Base-by-base conservation (phyloP, 805 yeast genomes). In the Wickerhamomyces bisporus region DNA sequence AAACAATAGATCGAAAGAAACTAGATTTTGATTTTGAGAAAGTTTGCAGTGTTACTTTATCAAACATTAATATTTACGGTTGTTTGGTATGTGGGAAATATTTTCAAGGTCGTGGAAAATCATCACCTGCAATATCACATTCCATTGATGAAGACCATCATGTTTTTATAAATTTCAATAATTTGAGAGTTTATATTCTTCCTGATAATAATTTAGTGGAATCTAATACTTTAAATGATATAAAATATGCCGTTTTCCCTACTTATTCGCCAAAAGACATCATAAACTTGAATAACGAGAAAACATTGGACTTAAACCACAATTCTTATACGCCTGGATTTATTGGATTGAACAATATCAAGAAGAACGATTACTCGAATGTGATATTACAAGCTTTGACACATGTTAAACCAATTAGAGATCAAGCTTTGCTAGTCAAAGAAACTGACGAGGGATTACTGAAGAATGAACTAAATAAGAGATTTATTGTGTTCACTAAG, bases 81-180 rank as follows among this genome's bases (percentile, higher is more conserved):
- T 86, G 95, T 52, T 60, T 86, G 16, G 70, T 70, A 0, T 86
- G 95, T 60, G 91, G 89, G 25, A 79, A 73, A 49, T 86, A 77
- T 58, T 71, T 76, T 37, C 81, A 78, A 47, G 95, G 95, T 1
- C 66, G 87, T 18, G 72, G 77, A 1, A 63, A 59, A 40, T 55
- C 71, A n/a, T 75, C 89, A 0, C 79, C 79, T 17, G 88, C 89
- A 0, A 81, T 77, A 49, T 52, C 64, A 13, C 95, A 86, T 55
- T 71, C 87, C 2, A 65, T 85, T 15, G 70, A 77, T 40, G 73
- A 67, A 5, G 68, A 71, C 47, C 89, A 81, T 51, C 84, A 77
- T 53, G 70, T 82, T 2, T 85, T 64, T 50, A 65, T 85, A 35
- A 80, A 73, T 50, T 63, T 85, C 38, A 51, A 55, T 12, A 72